phyloP scores from a whole-genome alignment of 306 rosid genomes.

The Castanopsis chinensis region DNA sequence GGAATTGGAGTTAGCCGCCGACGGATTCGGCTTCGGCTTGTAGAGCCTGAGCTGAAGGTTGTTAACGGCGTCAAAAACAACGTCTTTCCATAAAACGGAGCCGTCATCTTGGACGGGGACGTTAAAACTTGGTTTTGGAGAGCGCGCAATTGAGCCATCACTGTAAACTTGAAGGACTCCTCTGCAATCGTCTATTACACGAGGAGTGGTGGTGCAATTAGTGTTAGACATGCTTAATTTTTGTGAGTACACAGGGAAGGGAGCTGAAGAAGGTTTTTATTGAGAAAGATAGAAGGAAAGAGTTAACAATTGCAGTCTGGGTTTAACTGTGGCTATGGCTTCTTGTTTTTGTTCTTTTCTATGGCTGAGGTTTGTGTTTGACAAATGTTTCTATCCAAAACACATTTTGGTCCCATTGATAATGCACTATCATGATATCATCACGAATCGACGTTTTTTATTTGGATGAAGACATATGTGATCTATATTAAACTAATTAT shows the following conservation, averaged over 20 bases:
- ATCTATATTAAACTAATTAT: too few relatives aligned
- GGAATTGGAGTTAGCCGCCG: constrained; percentile 9
- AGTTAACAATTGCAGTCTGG: background rate
- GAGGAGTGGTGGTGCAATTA: background rate
- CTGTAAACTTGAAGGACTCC: constrained; percentile 79
- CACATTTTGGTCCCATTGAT: too few relatives aligned
- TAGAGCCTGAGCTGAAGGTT: constrained; percentile 74
- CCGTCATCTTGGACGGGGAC: constrained; percentile 55
- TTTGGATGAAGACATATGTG: too few relatives aligned
- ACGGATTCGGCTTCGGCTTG: constrained; percentile 36
- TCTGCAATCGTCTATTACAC: constrained; percentile 64
- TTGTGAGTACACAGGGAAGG: background rate
- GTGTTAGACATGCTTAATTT: constrained; percentile 8
- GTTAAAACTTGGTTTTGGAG: constrained; percentile 49
- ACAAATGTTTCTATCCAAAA: too few relatives aligned
- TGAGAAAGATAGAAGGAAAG: background rate
- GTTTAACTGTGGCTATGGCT: too few relatives aligned
- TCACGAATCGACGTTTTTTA: too few relatives aligned
- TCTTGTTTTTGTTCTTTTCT: too few relatives aligned
- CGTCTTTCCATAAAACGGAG: constrained; percentile 71
- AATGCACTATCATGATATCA: too few relatives aligned
- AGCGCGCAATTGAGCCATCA: constrained; percentile 69
- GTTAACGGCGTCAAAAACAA: constrained; percentile 43
- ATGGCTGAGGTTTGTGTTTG: too few relatives aligned
- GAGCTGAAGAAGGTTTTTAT: background rate